Base-by-base conservation (phyloP, 75 land plant species). In the Pinus tabuliformis region DNA sequence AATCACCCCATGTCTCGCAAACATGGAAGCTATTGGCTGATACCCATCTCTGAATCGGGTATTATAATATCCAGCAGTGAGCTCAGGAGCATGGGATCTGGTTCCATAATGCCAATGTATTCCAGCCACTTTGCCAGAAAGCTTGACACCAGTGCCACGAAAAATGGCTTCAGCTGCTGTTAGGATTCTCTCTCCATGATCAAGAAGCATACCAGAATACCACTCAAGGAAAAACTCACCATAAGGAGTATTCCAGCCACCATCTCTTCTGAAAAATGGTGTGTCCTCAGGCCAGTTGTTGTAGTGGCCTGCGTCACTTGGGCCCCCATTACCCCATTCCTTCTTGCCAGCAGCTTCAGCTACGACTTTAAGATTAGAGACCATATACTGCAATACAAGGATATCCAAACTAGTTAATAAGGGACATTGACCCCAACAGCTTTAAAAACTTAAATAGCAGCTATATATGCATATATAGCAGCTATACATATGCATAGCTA, bases 71-170 rank as follows among this genome's bases (percentile, higher is more conserved):
- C 95, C 95, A 4, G 95, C 95, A 7, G 95, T 90, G 57, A 93
- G 90, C 76, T 93, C 95, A 6, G 95, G 83, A 36, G 95, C 85
- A 81, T 93, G 95, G n/a, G 95, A 91, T 39, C 93, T 78, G 12
- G 91, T 80, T 24, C 93, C 93, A 68, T 92, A 92, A 75, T 90
- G 92, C 95, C 95, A 92, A 83, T 92, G 95, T 75, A 90, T 90
- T 3, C 93, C 93, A 33, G 95, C 93, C 26, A 93, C 78, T 76
- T 93, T 93, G 13, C 83, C 93, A n/a, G 95, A 88, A 61, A 93
- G 84, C 81, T 86, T 89, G 8, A 78, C 86, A 21, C 86, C 88
- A 11, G 81, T 79, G 70, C 49, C 49, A 45, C 8, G 49, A 6
- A 45, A 45, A 45, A 45, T 8, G 8, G 49, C 49, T 45, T 45